These are phyloP conservation scores for Hericium erinaceus DNA, from an alignment of 768 basidiomycete genomes.

Conservation along the genomic window DNA sequence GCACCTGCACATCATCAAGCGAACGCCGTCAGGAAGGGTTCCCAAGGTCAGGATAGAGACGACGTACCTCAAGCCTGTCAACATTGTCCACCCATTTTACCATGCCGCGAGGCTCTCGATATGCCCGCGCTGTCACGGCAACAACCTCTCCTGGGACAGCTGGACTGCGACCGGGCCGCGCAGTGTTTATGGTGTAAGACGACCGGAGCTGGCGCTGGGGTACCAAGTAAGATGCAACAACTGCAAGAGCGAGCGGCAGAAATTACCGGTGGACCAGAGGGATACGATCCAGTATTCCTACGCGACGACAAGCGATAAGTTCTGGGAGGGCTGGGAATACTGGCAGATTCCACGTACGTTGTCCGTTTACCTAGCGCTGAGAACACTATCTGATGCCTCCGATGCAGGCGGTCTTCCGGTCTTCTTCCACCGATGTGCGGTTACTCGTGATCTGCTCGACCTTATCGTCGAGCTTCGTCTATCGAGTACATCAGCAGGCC, in stretches of 20 bases:
- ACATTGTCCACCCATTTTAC: not conserved
- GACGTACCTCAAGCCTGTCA: not conserved
- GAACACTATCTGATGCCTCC: not conserved
- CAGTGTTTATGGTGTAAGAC: not conserved
- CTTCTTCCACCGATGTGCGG: conserved; percentile 15
- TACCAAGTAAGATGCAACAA: not conserved
- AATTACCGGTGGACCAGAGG: not conserved
- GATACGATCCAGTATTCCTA: conserved; percentile 2
- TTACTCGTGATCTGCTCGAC: conserved; percentile 18
- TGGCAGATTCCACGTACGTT: conserved; percentile 10
- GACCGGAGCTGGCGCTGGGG: not conserved
- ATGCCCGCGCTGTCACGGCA: not conserved
- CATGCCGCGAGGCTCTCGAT: not conserved
- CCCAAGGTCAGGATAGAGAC: not conserved
- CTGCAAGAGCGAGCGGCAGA: not conserved
- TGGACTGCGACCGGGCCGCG: not conserved
- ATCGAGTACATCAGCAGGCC: conserved; percentile 12
- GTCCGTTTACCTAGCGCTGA: not conserved
- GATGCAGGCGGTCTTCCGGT: conserved; percentile 12
- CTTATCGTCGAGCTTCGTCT: conserved; percentile 18
- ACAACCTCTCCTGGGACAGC: not conserved
- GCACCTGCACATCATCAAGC: not conserved
- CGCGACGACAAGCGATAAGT: conserved; percentile 12
- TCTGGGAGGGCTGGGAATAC: conserved; percentile 14
- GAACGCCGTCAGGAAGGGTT: not conserved